Evolutionary conservation across 1,139 yeast genomes (phyloP).

Genomic region (Yamadazyma spencermartinsiae): DNA sequence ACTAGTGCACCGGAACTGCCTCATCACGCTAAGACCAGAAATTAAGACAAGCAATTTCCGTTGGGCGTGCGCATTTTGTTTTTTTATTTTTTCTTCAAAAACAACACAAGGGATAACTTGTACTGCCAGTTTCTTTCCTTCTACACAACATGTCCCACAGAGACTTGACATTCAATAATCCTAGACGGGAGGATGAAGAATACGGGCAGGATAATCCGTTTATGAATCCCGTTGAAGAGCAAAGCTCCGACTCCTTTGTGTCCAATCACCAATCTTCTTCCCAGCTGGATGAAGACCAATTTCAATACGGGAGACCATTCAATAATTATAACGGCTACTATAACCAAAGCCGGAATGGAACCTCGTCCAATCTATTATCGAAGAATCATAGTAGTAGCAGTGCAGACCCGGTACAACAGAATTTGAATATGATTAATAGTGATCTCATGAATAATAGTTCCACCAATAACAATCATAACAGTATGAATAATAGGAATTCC

Average conservation of each 20-base stretch:
- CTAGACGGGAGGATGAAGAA: constrained; percentile 17
- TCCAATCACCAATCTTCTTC: constrained; percentile 25
- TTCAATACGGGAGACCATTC: constrained; percentile 40
- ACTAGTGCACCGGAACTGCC: too few relatives aligned
- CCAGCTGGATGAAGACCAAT: constrained; percentile 25
- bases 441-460: constrained; percentile 10
- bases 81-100: not conserved
- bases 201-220: constrained; percentile 26
- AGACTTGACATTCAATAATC: constrained; percentile 31
- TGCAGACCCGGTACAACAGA: constrained; percentile 9
- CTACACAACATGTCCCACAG: constrained; percentile 29
- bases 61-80: too few relatives aligned
- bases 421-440: constrained; percentile 16
- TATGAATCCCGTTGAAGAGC: constrained; percentile 26
- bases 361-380: constrained; percentile 39
- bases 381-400: constrained; percentile 19
- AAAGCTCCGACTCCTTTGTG: constrained; percentile 25
- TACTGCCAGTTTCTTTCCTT: too few relatives aligned
- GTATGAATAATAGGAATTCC: constrained; percentile 10
- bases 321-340: constrained; percentile 46
- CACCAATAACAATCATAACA: constrained; percentile 1
- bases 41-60: too few relatives aligned
- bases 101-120: not conserved
- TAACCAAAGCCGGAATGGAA: constrained; percentile 34
- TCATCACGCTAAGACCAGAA: not conserved